phyloP scores from a whole-genome alignment of 495 filamentous ascomycete species.

The Aspergillus sclerotioniger region DNA sequence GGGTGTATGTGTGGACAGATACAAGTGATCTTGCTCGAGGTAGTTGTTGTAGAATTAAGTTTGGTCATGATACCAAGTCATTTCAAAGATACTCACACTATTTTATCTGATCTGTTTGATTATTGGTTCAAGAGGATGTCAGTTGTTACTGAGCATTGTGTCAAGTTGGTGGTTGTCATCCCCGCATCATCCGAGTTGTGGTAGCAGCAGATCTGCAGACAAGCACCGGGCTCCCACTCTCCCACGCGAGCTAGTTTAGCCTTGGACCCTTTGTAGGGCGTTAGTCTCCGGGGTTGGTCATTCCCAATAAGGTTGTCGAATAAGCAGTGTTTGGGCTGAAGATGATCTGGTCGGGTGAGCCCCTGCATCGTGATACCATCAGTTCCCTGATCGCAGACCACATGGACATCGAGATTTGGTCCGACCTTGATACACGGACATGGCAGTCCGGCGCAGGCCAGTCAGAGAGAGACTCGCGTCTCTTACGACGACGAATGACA shows the following conservation, averaged over 20 bases:
- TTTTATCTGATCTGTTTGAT: neutral
- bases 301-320: neutral
- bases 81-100: neutral
- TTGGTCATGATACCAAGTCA: slow-evolving; percentile 16
- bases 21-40: neutral
- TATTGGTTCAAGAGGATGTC: neutral
- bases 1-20: neutral
- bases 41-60: slow-evolving; percentile 5
- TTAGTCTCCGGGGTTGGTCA: slow-evolving; percentile 8
- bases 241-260: neutral
- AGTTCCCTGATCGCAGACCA: slow-evolving; percentile 2
- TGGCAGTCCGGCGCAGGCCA: neutral
- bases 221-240: too few species aligned
- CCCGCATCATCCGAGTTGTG: neutral
- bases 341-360: slow-evolving; percentile 21
- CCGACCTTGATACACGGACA: neutral
- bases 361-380: neutral
- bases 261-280: neutral
- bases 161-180: neutral
- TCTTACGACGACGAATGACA: neutral
- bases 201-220: neutral
- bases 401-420: neutral
- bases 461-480: neutral
- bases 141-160: neutral
- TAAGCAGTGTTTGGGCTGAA: slow-evolving; percentile 5